phyloP scores from a whole-genome alignment of 1,139 yeast genomes.

The Blastobotrys capitulatus region DNA sequence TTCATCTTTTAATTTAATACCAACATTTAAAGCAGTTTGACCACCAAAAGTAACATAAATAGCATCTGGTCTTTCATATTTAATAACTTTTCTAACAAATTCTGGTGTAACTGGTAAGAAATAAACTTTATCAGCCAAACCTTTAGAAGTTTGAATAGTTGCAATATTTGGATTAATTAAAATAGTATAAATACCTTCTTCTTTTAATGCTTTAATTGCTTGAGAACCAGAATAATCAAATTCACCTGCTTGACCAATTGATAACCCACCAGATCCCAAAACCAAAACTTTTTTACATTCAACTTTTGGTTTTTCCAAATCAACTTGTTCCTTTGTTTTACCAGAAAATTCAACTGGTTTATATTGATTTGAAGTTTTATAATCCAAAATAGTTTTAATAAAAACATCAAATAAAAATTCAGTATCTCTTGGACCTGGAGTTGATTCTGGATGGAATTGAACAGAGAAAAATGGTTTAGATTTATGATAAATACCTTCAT shows the following conservation, averaged over 20 bases:
- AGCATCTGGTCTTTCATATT: slow-evolving; percentile 95
- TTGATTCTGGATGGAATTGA: slow-evolving; percentile 98
- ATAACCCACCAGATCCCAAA: slow-evolving; percentile 96
- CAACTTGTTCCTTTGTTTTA: slow-evolving; percentile 67
- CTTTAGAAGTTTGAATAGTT: slow-evolving; percentile 96
- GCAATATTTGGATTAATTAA: slow-evolving; percentile 97
- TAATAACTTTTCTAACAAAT: slow-evolving; percentile 89
- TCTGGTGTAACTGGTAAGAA: slow-evolving; percentile 96
- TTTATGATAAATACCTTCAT: slow-evolving; percentile 95
- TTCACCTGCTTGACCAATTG: slow-evolving; percentile 99
- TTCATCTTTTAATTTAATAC: slow-evolving; percentile 93
- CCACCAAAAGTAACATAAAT: slow-evolving; percentile 98
- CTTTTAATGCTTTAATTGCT: slow-evolving; percentile 74
- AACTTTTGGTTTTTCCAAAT: slow-evolving; percentile 58
- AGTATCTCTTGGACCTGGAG: slow-evolving; percentile 99
- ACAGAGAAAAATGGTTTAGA: slow-evolving; percentile 93
- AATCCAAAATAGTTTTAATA: slow-evolving; percentile 71
- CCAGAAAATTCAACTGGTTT: slow-evolving; percentile 89
- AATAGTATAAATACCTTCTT: slow-evolving; percentile 94
- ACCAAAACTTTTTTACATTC: slow-evolving; percentile 91
- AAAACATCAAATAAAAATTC: slow-evolving; percentile 95
- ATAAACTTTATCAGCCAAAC: slow-evolving; percentile 95
- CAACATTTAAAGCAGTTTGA: slow-evolving; percentile 94
- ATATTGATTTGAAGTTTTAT: slow-evolving; percentile 50
- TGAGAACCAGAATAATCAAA: slow-evolving; percentile 98